Conservation (phyloP, 2,329 filamentous ascomycete species). For the Venturia asperata region DNA sequence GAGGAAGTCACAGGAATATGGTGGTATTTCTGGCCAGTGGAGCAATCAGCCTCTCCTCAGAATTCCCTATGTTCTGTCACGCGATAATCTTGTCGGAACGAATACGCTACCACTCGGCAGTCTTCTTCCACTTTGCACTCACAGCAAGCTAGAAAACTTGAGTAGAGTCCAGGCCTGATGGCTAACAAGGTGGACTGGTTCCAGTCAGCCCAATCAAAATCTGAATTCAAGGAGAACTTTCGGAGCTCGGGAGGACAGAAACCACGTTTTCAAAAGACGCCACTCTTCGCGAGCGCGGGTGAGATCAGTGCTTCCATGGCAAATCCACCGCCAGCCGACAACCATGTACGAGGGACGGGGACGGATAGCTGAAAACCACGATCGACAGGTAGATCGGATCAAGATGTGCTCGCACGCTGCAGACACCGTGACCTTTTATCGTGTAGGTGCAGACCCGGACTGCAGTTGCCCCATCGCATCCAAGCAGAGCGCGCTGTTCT, state of each 20-base stretch:
- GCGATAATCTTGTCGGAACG: not conserved
- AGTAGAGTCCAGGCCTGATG: not conserved
- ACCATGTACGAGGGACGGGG: too few species aligned
- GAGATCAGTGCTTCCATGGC: not conserved
- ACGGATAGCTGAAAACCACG: not conserved
- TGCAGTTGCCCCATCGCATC: not conserved
- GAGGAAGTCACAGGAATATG: not conserved
- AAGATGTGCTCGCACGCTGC: not conserved
- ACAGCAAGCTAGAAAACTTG: not conserved
- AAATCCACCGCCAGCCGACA: not conserved
- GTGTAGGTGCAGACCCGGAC: not conserved
- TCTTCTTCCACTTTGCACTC: not conserved
- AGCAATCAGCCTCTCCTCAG: not conserved
- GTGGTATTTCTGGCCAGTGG: not conserved
- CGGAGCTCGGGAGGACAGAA: not conserved
- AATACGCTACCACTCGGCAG: not conserved
- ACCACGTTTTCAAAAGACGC: not conserved
- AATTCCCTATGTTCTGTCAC: not conserved
- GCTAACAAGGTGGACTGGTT: not conserved
- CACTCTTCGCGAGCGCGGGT: not conserved
- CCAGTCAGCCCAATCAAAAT: not conserved
- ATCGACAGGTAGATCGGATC: not conserved
- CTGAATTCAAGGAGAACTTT: not conserved
- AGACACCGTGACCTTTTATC: not conserved
- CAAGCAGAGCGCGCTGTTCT: not conserved